These are phyloP conservation scores for Penicillium odoratum DNA, from an alignment of 495 filamentous ascomycete genomes.

Conservation along the genomic window DNA sequence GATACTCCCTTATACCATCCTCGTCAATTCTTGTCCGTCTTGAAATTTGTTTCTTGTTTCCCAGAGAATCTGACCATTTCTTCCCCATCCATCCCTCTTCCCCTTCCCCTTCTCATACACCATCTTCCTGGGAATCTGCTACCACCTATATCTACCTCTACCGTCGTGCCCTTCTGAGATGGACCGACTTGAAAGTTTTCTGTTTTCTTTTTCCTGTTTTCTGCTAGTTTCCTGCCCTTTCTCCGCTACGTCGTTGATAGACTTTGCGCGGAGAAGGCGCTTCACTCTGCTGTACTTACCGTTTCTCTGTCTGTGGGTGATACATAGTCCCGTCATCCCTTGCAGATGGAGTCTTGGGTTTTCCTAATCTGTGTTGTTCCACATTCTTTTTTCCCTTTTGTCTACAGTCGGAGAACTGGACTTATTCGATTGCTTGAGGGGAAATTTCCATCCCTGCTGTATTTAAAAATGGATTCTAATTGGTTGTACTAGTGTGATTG, in stretches of 20 bases:
- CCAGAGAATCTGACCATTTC: slow-evolving; percentile 6
- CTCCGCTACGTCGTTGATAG: slow-evolving; percentile 20
- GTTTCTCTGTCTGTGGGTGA: background rate
- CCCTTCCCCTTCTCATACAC: slow-evolving; percentile 19
- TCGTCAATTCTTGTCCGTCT: slow-evolving; percentile 22
- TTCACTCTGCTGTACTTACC: slow-evolving; percentile 19
- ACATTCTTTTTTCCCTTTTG: slow-evolving; percentile 32
- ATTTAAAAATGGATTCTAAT: slow-evolving; percentile 28
- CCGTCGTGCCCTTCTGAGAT: slow-evolving; percentile 30
- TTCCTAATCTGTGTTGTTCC: slow-evolving; percentile 20
- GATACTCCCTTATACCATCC: slow-evolving; percentile 36
- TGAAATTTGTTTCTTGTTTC: slow-evolving; percentile 13
- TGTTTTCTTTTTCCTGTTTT: slow-evolving; percentile 11
- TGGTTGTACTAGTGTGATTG: background rate
- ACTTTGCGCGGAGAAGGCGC: slow-evolving; percentile 18
- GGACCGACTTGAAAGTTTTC: slow-evolving; percentile 17
- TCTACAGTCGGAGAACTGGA: slow-evolving; percentile 26
- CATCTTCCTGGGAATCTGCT: slow-evolving; percentile 22
- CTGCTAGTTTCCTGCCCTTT: slow-evolving; percentile 1
- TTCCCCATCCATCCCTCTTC: background rate
- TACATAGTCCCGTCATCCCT: background rate
- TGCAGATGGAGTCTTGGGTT: slow-evolving; percentile 13
- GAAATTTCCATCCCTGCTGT: slow-evolving; percentile 23
- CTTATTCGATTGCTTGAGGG: slow-evolving; percentile 17
- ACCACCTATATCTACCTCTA: slow-evolving; percentile 16